A percentile compares a stretch with the other conserved stretches of the same genome.
Conservation (phyloP, 352 stramenopile species). For the Phytophthora agathidicida region DNA sequence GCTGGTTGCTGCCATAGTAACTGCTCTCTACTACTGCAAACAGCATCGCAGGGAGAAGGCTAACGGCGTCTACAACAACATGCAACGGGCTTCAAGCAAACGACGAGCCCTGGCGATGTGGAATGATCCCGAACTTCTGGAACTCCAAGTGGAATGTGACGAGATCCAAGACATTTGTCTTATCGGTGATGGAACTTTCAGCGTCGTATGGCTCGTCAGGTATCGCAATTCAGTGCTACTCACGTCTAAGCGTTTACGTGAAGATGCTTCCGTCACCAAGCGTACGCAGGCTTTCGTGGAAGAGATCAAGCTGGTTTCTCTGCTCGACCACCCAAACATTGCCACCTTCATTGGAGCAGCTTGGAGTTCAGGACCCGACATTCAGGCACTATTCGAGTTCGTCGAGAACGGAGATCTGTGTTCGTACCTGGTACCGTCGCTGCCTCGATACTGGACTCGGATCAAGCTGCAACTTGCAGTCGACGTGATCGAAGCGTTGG, state of each 20-base stretch:
- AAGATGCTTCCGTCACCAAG: constrained; percentile 1
- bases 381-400: constrained; percentile 37
- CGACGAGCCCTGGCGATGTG: constrained; percentile 10
- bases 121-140: constrained; percentile 24
- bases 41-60: not conserved
- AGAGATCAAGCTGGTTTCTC: constrained; percentile 41
- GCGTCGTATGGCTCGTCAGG: constrained; percentile 29
- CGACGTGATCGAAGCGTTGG: constrained; percentile 51
- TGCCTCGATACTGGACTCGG: constrained; percentile 13
- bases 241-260: constrained; percentile 29
- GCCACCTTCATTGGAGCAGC: constrained; percentile 34
- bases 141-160: constrained; percentile 19
- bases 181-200: constrained; percentile 26
- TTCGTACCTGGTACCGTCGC: constrained; percentile 15
- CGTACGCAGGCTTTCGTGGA: constrained; percentile 27
- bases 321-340: constrained; percentile 36
- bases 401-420: constrained; percentile 31
- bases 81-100: constrained; percentile 5
- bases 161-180: constrained; percentile 27
- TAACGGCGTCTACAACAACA: constrained; percentile 1
- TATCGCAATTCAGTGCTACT: constrained; percentile 27
- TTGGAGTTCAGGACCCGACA: constrained; percentile 30
- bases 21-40: constrained; percentile 13
- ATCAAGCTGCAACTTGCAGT: constrained; percentile 45
- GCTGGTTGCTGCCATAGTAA: not conserved